Evolutionary conservation across 805 yeast genomes (phyloP).

Genomic region (Hanseniaspora lachancei): DNA sequence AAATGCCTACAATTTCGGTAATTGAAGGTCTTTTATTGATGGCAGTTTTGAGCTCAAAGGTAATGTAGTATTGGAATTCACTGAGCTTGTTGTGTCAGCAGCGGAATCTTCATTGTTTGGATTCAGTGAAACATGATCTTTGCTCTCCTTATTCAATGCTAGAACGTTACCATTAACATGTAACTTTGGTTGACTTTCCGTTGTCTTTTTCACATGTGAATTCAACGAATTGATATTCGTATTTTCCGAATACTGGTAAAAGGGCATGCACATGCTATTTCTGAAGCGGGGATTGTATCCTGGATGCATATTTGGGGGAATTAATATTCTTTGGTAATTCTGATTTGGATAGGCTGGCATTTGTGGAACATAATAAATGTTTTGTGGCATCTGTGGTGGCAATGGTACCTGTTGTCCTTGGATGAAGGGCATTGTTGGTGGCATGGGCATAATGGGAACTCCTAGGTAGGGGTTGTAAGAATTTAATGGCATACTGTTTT

Average conservation of each 20-base stretch:
- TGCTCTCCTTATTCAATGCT: not conserved
- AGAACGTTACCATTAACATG: no score
- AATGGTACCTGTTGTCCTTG: not conserved
- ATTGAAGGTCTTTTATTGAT: constrained; percentile 9
- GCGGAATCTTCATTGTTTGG: not conserved
- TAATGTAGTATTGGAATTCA: not conserved
- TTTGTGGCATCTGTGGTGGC: not conserved
- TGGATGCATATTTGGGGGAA: constrained; percentile 37
- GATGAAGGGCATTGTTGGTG: not conserved
- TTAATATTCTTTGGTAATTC: not conserved
- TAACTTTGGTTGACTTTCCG: not conserved
- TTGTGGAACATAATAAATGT: not conserved
- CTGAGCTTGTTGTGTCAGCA: not conserved
- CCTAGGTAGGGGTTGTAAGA: constrained; percentile 3
- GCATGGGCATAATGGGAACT: not conserved
- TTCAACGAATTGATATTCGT: not conserved
- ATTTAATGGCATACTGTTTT: constrained; percentile 12
- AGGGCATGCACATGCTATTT: constrained; percentile 34
- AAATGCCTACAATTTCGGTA: constrained; percentile 5
- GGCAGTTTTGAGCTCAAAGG: constrained; percentile 1
- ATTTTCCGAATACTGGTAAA: not conserved
- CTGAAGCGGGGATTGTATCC: constrained; percentile 61
- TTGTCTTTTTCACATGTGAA: not conserved
- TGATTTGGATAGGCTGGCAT: not conserved
- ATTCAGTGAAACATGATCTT: not conserved